Evolutionary conservation across 306 rosid species (phyloP).

Genomic region (Ceratonia siliqua): DNA sequence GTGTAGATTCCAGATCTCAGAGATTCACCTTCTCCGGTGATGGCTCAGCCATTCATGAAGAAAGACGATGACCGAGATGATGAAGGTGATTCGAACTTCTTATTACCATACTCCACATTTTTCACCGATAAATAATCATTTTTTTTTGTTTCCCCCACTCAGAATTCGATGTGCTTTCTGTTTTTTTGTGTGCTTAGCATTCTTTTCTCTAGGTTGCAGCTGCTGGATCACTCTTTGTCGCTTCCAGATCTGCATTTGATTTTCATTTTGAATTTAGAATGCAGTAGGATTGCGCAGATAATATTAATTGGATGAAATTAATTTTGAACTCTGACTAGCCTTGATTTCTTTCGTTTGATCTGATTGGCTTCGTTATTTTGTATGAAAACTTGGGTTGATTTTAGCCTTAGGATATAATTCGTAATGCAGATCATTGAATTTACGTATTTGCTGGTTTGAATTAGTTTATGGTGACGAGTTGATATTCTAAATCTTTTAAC

Average conservation of each 20-base stretch:
- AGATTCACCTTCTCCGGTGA: conserved; percentile 42
- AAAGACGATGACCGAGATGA: conserved; percentile 99
- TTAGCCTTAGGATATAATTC: conserved; percentile 24
- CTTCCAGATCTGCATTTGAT: conserved; percentile 56
- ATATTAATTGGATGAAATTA: conserved; percentile 21
- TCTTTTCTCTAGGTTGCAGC: background rate
- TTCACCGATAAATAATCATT: background rate
- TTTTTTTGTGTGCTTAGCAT: conserved; percentile 2
- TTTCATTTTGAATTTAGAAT: conserved; percentile 24
- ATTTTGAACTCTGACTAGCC: conserved; percentile 30
- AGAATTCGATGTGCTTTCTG: conserved; percentile 36
- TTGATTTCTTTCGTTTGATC: conserved; percentile 40
- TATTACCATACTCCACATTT: background rate
- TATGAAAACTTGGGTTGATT: background rate
- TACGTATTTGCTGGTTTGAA: conserved; percentile 19
- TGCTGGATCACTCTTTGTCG: conserved; percentile 36
- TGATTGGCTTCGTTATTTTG: conserved; percentile 29
- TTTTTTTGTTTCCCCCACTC: background rate
- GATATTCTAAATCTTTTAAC: conserved; percentile 46
- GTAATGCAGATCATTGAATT: conserved; percentile 43
- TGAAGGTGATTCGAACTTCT: conserved; percentile 58
- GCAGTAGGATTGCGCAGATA: conserved; percentile 17
- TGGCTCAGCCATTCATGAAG: conserved; percentile 98
- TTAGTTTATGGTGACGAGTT: conserved; percentile 21
- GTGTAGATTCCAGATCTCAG: conserved; percentile 52